These are phyloP conservation scores for Penicillium crystallinum DNA, from an alignment of 495 filamentous ascomycete species.

Conservation along the genomic window DNA sequence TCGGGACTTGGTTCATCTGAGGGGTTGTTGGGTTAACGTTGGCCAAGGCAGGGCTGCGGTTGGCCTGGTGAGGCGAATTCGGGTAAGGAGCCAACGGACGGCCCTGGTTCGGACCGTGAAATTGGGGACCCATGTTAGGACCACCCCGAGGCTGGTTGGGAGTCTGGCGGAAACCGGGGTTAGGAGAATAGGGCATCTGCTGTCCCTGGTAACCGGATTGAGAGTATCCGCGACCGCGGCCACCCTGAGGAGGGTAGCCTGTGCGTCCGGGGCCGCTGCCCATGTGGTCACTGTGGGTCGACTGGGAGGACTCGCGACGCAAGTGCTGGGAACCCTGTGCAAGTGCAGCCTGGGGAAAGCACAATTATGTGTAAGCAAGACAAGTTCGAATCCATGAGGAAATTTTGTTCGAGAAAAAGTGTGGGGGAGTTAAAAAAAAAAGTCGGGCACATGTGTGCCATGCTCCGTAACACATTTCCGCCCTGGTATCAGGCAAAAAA, in stretches of 20 bases:
- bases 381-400: neutral
- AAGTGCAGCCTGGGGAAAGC: slow-evolving; percentile 53
- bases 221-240: slow-evolving; percentile 65
- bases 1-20: slow-evolving; percentile 57
- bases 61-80: slow-evolving; percentile 61
- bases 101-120: slow-evolving; percentile 51
- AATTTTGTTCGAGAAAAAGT: slow-evolving; percentile 4
- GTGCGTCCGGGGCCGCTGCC: slow-evolving; percentile 49
- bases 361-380: slow-evolving; percentile 41
- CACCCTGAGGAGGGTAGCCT: slow-evolving; percentile 50
- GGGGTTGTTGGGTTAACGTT: slow-evolving; percentile 65
- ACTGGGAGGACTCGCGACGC: slow-evolving; percentile 77
- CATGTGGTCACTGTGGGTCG: slow-evolving; percentile 62
- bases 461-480: neutral
- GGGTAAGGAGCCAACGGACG: slow-evolving; percentile 53
- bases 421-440: neutral
- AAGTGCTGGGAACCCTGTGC: slow-evolving; percentile 66
- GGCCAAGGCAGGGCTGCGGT: slow-evolving; percentile 67
- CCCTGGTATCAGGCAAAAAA: neutral
- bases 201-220: slow-evolving; percentile 52
- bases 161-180: slow-evolving; percentile 51
- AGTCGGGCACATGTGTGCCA: slow-evolving; percentile 6
- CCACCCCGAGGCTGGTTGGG: slow-evolving; percentile 61
- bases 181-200: slow-evolving; percentile 62
- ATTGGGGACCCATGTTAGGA: slow-evolving; percentile 58